A percentile compares a stretch with the other conserved stretches of the same genome.
These are phyloP conservation scores for Lizonia empirigonia DNA, from an alignment of 2,329 filamentous ascomycete species.

Conservation along the genomic window DNA sequence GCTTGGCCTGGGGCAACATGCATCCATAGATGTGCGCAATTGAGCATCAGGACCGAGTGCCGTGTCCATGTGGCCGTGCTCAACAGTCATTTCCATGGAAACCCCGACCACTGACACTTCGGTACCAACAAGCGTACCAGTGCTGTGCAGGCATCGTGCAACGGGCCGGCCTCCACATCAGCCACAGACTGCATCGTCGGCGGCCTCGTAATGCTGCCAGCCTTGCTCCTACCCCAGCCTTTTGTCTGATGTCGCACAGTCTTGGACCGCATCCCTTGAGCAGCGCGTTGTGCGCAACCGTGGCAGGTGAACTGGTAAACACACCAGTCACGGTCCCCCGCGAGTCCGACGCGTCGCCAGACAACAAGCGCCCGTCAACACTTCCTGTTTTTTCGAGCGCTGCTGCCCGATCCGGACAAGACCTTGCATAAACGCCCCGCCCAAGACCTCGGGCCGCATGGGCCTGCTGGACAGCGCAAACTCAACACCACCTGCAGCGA, in stretches of 20 bases:
- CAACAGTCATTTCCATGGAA: conserved; percentile 29
- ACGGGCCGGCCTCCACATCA: conserved; percentile 36
- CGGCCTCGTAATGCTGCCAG: conserved; percentile 21
- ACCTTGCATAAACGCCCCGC: conserved; percentile 11
- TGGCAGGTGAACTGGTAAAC: conserved; percentile 4
- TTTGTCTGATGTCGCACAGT: conserved; percentile 19
- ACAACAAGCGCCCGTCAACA: conserved; percentile 14
- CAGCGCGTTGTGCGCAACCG: conserved; percentile 2
- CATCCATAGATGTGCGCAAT: no score
- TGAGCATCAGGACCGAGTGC: conserved; percentile 1
- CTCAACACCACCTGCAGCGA: conserved; percentile 18
- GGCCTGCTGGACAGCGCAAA: conserved; percentile 4
- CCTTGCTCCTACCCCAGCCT: conserved; percentile 19
- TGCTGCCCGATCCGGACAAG: conserved; percentile 9
- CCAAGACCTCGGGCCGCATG: conserved; percentile 13
- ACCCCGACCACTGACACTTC: conserved; percentile 30
- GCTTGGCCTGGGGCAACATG: conserved; percentile 21
- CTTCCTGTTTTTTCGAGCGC: conserved; percentile 13
- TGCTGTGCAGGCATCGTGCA: conserved; percentile 21
- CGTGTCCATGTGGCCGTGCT: conserved; percentile 28
- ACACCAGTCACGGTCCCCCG: conserved; percentile 4
- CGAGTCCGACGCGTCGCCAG: conserved; percentile 15
- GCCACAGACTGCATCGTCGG: conserved; percentile 23
- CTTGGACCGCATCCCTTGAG: conserved; percentile 19
- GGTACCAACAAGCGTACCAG: conserved; percentile 12